Percentiles rank a stretch among this genome's conserved stretches.
Conservation (phyloP, 2,329 filamentous ascomycete species). For the Dissoconium aciculare region DNA sequence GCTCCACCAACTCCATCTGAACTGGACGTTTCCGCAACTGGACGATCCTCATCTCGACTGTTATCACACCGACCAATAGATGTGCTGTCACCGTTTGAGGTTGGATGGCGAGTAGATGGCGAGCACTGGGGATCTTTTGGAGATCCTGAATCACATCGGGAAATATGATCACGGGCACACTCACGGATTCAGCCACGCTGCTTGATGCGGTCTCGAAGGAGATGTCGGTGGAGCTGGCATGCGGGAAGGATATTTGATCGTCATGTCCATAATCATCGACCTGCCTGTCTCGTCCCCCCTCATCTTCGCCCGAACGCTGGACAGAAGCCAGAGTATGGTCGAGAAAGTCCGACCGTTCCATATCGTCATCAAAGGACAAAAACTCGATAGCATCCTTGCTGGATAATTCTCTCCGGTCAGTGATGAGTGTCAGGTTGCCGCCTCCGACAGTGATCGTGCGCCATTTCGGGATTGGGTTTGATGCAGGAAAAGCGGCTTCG, state of each 20-base stretch:
- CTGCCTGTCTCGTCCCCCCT: slow-evolving; percentile 12
- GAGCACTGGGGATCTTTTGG: slow-evolving; percentile 52
- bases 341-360: slow-evolving; percentile 48
- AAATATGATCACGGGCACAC: slow-evolving; percentile 22
- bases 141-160: slow-evolving; percentile 46
- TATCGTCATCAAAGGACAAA: slow-evolving; percentile 15
- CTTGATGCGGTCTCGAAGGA: slow-evolving; percentile 14
- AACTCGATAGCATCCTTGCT: too few species aligned
- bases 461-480: too few species aligned
- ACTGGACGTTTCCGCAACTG: slow-evolving; percentile 39
- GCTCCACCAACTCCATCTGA: slow-evolving; percentile 53
- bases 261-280: slow-evolving; percentile 25
- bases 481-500: too few species aligned
- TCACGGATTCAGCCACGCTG: slow-evolving; percentile 5
- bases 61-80: slow-evolving; percentile 65
- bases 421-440: too few species aligned
- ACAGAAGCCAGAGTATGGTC: slow-evolving; percentile 63
- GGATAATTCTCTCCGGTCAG: too few species aligned
- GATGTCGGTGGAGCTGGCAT: slow-evolving; percentile 15
- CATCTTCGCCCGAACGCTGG: slow-evolving; percentile 49
- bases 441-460: too few species aligned
- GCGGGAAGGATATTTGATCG: slow-evolving; percentile 25
- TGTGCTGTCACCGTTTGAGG: slow-evolving; percentile 75
- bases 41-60: slow-evolving; percentile 53
- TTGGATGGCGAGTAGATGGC: slow-evolving; percentile 48